Evolutionary conservation across 2,329 filamentous ascomycete species (phyloP).

Genomic region (Talaromyces sp.): DNA sequence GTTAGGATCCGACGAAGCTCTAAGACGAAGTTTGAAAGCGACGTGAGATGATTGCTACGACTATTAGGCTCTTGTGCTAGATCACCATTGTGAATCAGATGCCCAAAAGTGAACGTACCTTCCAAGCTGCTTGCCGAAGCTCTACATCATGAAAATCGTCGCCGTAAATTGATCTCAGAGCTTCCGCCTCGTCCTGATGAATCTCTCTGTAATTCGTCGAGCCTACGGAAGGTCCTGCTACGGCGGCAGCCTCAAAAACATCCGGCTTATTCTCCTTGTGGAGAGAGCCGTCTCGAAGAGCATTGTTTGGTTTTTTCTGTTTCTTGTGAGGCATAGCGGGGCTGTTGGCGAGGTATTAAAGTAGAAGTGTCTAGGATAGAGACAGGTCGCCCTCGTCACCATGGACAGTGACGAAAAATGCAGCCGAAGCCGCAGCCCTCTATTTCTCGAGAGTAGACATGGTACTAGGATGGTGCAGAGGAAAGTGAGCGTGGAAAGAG

Average conservation of each 20-base stretch:
- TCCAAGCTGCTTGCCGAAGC: constrained; percentile 72
- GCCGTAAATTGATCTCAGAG: constrained; percentile 79
- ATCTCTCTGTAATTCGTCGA: constrained; percentile 71
- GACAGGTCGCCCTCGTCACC: constrained; percentile 28
- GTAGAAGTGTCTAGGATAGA: constrained; percentile 21
- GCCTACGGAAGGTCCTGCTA: constrained; percentile 32
- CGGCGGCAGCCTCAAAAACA: constrained; percentile 28
- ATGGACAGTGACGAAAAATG: constrained; percentile 34
- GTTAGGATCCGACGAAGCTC: constrained; percentile 67
- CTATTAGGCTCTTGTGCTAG: constrained; percentile 2
- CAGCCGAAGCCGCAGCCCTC: constrained; percentile 44
- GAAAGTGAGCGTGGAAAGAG: constrained; percentile 9
- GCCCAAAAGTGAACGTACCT: constrained; percentile 52
- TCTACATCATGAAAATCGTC: constrained; percentile 79
- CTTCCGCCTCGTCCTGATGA: constrained; percentile 83
- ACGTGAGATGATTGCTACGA: constrained; percentile 70
- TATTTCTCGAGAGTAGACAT: constrained; percentile 33
- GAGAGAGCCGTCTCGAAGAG: constrained; percentile 31
- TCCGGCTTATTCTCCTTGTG: constrained; percentile 36
- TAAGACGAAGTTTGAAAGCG: constrained; percentile 75
- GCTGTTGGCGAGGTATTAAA: constrained; percentile 29
- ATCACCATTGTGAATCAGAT: background rate
- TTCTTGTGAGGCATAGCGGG: constrained; percentile 46
- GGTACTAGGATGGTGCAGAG: constrained; percentile 9
- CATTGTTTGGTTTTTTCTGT: constrained; percentile 40